Evolutionary conservation across 1,284 basidiomycete genomes (phyloP), one percentile per base, ranked within the genome.

Genomic region (Jaminaea rosea): DNA sequence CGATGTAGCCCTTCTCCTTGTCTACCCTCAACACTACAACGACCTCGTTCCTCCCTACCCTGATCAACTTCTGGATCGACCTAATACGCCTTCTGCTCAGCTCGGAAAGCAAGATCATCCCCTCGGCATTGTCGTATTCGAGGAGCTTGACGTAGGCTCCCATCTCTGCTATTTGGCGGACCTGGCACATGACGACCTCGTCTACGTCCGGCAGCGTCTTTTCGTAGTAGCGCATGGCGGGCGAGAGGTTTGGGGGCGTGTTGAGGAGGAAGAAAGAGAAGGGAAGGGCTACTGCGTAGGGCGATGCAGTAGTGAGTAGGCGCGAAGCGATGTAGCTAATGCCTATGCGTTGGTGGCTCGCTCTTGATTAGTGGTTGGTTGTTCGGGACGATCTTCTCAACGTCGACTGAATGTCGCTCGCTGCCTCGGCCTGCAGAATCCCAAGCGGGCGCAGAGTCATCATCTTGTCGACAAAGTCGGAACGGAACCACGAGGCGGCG

Each of bases 1-100:
- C 93, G 72, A 99, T 99, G 78, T 98, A 98, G 17, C 92, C 94
- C 80, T 99, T 98, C 77, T 98, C 94, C 76, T 96, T 96, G 81
- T 99, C 93, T 32, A 99, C 93, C 75, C 93, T 82, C 63, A 98
- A 82, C 0, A 98, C 94, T 56, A 98, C 93, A 56, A 98, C 93
- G 56, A 98, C 93, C 75, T 98, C 93, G 75, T 99, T 99, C 69
- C 94, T 82, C 19, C 93, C 93, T 2, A 98, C 92, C 53, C 93
- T 81, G 76, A 98, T 98, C 52, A 98, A 82, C 76, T 98, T 98
- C 76, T 98, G 93, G 46, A 99, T 96, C 17, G 88, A 93, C 69
- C 93, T 80, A 72, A 99, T 99, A 76, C 94, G 93, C 74, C 94
- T 82, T 69, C 94, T 80, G 17, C 91, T 96, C 7, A 99, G 84